Conservation (phyloP, 805 yeast species). For the Candida silvicultrix region DNA sequence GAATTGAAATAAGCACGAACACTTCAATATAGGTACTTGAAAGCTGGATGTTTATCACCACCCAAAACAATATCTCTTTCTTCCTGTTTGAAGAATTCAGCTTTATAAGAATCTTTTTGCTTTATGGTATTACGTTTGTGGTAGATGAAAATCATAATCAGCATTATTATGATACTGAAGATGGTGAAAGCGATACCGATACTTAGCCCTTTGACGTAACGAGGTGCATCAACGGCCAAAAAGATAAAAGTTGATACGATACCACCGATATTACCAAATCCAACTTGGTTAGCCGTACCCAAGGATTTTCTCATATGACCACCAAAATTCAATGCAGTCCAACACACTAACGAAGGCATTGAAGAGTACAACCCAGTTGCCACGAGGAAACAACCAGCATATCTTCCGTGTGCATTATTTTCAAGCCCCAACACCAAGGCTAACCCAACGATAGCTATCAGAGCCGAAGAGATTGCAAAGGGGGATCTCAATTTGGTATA, state of each 20-base stretch:
- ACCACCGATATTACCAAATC: slow-evolving; percentile 35
- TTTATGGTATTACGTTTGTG: slow-evolving; percentile 30
- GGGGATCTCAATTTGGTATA: slow-evolving; percentile 38
- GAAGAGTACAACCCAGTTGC: slow-evolving; percentile 32
- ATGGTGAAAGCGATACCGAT: slow-evolving; percentile 38
- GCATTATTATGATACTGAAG: slow-evolving; percentile 31
- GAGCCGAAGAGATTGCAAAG: slow-evolving; percentile 28
- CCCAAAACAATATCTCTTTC: slow-evolving; percentile 28
- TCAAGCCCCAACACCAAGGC: slow-evolving; percentile 29
- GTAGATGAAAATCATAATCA: slow-evolving; percentile 26
- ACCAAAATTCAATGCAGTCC: slow-evolving; percentile 32
- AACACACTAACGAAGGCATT: slow-evolving; percentile 30
- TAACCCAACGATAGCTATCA: slow-evolving; percentile 27
- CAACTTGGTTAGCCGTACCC: slow-evolving; percentile 32
- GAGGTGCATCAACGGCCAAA: slow-evolving; percentile 31
- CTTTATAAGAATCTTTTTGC: slow-evolving; percentile 24
- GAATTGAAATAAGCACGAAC: neutral
- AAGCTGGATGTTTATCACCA: slow-evolving; percentile 38
- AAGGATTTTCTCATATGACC: slow-evolving; percentile 33
- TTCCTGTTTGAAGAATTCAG: slow-evolving; percentile 24
- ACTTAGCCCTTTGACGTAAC: slow-evolving; percentile 31
- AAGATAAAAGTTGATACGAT: slow-evolving; percentile 33
- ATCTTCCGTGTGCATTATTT: slow-evolving; percentile 33
- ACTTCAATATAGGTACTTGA: slow-evolving; percentile 37
- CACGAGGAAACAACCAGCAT: slow-evolving; percentile 32